These are phyloP conservation scores for Populus tomentosa DNA, from an alignment of 441 rosid species.

Conservation along the genomic window DNA sequence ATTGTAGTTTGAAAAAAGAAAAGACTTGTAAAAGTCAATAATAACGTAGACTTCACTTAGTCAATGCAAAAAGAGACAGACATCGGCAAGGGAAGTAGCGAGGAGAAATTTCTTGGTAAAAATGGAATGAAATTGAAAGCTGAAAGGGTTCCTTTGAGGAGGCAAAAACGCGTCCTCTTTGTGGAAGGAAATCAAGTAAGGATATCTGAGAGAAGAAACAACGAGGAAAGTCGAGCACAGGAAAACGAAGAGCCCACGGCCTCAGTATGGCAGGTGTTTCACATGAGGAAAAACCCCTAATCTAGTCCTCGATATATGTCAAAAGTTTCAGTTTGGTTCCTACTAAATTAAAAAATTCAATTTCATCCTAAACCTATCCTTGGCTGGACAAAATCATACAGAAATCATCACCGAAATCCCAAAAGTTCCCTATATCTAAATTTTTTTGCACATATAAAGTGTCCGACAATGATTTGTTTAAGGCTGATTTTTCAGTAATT, in stretches of 20 bases:
- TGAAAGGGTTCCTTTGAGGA: background rate
- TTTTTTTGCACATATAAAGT: no score
- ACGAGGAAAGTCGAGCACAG: background rate
- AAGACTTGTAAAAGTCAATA: no score
- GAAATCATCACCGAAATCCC: background rate
- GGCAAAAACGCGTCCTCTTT: background rate
- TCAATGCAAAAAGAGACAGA: background rate
- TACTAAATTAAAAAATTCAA: background rate
- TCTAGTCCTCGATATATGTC: background rate
- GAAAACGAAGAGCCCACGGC: background rate
- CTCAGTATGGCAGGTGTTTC: background rate
- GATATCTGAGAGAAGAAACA: background rate
- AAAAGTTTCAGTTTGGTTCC: no score
- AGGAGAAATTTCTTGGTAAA: background rate
- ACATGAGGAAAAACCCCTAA: background rate
- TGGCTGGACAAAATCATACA: background rate
- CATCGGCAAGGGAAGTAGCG: background rate
- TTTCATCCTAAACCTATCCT: background rate
- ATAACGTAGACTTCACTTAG: no score
- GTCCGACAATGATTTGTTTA: no score
- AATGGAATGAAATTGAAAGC: background rate
- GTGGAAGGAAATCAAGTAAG: background rate
- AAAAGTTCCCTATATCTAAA: background rate
- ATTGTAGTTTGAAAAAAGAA: no score
- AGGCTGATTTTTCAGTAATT: background rate